Conservation (phyloP, 345 rosid genomes). For the Trapa incisa region DNA sequence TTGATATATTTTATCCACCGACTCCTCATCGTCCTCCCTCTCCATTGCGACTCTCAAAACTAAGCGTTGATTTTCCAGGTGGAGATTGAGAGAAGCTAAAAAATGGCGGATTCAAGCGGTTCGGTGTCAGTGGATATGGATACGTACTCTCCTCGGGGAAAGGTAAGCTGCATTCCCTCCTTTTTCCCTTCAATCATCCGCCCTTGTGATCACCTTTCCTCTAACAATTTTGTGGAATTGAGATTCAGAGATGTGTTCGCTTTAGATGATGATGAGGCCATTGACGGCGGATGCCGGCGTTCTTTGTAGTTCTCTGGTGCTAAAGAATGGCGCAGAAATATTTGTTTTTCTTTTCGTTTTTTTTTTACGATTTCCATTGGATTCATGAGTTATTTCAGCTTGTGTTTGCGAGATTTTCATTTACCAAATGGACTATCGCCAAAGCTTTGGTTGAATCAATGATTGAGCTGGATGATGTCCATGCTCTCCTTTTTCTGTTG, state of each 20-base stretch:
- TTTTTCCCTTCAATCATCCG: background rate
- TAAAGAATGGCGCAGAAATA: background rate
- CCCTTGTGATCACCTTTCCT: background rate
- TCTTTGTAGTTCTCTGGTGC: background rate
- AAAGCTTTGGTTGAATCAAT: background rate
- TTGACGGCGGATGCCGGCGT: background rate
- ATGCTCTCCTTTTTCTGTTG: background rate
- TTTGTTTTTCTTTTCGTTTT: conserved; percentile 2
- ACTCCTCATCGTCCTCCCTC: conserved; percentile 5
- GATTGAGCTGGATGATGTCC: background rate
- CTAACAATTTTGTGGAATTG: background rate
- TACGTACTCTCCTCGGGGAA: conserved; percentile 46
- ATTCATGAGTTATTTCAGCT: background rate
- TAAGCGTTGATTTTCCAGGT: background rate
- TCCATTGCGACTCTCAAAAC: background rate
- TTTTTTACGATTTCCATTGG: background rate
- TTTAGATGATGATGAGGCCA: background rate
- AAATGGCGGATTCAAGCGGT: conserved; percentile 82
- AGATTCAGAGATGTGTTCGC: background rate
- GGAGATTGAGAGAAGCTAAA: conserved; percentile 9
- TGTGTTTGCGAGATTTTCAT: background rate
- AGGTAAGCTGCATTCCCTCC: conserved; percentile 38
- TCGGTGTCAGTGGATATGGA: conserved; percentile 84
- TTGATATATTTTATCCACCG: conserved; percentile 16
- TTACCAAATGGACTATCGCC: background rate